phyloP scores from a whole-genome alignment of 371 early-diverging fungal genomes.

The Thermomucor indicae-seudaticae region DNA sequence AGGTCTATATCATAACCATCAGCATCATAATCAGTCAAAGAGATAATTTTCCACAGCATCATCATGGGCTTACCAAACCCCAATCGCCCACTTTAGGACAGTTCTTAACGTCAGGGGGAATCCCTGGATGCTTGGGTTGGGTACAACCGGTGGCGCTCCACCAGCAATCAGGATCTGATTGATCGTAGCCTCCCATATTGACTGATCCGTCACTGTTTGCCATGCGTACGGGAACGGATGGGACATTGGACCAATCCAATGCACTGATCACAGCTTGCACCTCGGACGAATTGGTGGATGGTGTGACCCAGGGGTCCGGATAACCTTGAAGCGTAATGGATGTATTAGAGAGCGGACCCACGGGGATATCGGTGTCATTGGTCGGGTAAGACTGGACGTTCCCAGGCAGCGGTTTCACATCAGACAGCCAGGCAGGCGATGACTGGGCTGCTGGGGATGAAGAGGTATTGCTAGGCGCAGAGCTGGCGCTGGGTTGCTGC shows the following conservation, averaged over 20 bases:
- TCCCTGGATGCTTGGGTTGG: constrained; percentile 9
- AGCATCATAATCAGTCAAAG: too few relatives aligned
- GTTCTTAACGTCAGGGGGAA: constrained; percentile 15
- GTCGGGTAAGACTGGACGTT: constrained; percentile 8
- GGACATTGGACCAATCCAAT: constrained; percentile 38
- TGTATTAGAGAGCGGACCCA: not conserved
- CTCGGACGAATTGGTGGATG: constrained; percentile 22
- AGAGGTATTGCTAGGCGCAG: not conserved
- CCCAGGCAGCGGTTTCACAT: constrained; percentile 5
- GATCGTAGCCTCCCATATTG: constrained; percentile 5
- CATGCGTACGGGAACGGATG: constrained; percentile 13
- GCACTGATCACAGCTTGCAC: constrained; percentile 29
- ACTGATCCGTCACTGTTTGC: constrained; percentile 4
- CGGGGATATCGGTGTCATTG: constrained; percentile 1
- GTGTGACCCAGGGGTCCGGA: constrained; percentile 7
- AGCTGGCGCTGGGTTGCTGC: not conserved
- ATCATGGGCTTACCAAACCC: constrained; percentile 21
- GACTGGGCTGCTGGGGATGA: not conserved
- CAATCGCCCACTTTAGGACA: constrained; percentile 22
- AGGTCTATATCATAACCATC: not conserved
- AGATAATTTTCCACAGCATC: too few relatives aligned
- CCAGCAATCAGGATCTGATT: constrained; percentile 19
- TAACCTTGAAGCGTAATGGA: constrained; percentile 2
- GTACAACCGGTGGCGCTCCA: constrained; percentile 19
- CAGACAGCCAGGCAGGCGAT: constrained; percentile 17